Base-by-base conservation (phyloP, 148 eudicot species). In the Rhododendron vialii region DNA sequence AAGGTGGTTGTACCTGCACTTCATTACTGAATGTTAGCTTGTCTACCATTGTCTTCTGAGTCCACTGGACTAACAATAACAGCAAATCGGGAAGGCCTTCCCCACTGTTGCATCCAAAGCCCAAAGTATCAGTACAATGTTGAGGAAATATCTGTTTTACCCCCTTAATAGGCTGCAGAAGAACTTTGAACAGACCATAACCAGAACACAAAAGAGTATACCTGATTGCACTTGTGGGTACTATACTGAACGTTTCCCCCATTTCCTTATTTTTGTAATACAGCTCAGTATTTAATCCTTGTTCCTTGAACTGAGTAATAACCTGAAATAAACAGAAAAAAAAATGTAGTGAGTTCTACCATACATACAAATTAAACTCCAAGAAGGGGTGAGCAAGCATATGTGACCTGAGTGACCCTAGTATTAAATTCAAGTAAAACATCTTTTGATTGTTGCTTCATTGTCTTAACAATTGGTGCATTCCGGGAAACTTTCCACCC, bases 151-250 rank as follows among this genome's bases (percentile, higher is more conserved):
- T 11, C 71, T n/a, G 2, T 80, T 80, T 51, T 4, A 35, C 36
- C 74, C 33, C 74, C 35, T 41, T 13, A 11, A 78, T 12, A 36
- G 65, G 45, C 43, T 80, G 63, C 41, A 63, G 78, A 81, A 80
- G 71, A 33, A 73, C 53, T 71, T 50, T 33, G 55, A 59, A 81
- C 80, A 6, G 53, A 51, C 24, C 76, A 65, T 14, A 82, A 85
- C 57, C 45, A 18, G 26, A 7, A 26, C 43, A 5, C 3, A 73
- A 47, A 7, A 26, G 36, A 55, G 50, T 89, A 36, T 65, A 95
- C 99, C 96, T 96, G 89, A 95, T 92, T 75, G 99, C 99, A 84
- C 98, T 96, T 30, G 99, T 96, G 33, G 99, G 99, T 41, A 96
- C 94, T 84, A 96, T 96, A 88, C 92, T 96, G 87, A 69, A 94